A percentile compares a stretch with the other conserved stretches of the same genome.
Conservation (phyloP, 768 basidiomycete genomes). For the Serendipita sp. region DNA sequence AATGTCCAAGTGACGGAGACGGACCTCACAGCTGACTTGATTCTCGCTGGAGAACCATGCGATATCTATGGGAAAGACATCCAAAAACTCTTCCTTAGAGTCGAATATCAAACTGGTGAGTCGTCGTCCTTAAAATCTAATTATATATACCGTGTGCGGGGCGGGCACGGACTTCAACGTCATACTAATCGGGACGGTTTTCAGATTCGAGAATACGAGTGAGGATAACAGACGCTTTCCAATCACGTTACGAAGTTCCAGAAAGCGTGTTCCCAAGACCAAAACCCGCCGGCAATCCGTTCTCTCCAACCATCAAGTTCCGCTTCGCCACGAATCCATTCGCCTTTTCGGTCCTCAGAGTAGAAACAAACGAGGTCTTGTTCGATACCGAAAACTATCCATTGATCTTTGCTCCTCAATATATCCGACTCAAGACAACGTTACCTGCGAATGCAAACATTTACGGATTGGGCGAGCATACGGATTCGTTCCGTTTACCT, state of each 20-base stretch:
- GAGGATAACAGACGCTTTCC: slow-evolving; percentile 2
- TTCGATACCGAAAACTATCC: slow-evolving; percentile 46
- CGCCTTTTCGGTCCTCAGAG: slow-evolving; percentile 40
- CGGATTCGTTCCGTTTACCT: slow-evolving; percentile 44
- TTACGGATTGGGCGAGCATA: slow-evolving; percentile 66
- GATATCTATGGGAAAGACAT: not conserved
- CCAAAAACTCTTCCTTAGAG: not conserved
- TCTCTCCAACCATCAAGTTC: slow-evolving; percentile 35
- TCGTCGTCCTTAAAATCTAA: not conserved
- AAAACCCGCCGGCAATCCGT: slow-evolving; percentile 16
- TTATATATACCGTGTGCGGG: not conserved
- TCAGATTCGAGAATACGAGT: slow-evolving; percentile 6
- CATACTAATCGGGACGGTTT: not conserved
- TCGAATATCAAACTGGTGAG: slow-evolving; percentile 3
- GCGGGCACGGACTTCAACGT: no score
- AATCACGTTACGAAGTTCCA: slow-evolving; percentile 48
- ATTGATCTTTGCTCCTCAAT: slow-evolving; percentile 63
- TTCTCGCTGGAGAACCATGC: slow-evolving; percentile 25
- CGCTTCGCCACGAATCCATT: slow-evolving; percentile 45
- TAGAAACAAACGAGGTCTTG: slow-evolving; percentile 34
- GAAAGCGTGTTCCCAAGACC: slow-evolving; percentile 45
- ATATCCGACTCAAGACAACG: slow-evolving; percentile 50
- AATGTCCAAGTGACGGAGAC: slow-evolving; percentile 5
- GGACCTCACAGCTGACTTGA: slow-evolving; percentile 33
- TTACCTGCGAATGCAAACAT: slow-evolving; percentile 49